Evolutionary conservation across 139 green algal genomes (phyloP), one percentile per base, ranked within the genome.

Genomic region (Asterochloris sp.): DNA sequence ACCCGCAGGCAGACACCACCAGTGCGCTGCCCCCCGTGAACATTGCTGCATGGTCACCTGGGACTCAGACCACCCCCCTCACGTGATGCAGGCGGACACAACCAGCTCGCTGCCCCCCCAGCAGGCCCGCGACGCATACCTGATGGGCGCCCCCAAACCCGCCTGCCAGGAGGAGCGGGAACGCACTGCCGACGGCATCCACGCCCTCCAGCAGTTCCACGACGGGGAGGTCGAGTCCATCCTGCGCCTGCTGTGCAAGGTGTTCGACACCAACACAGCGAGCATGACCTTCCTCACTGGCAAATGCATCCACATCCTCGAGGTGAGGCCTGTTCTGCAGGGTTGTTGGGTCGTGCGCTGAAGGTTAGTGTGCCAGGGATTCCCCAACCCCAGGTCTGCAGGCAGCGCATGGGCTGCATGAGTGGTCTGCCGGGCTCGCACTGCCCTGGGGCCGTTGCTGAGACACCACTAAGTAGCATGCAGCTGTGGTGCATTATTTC

Each of bases 181-280:
- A 14, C 64, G 38, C 62, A 87, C 84, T 17, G 79, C 84, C 24
- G 64, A 85, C 12, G 84, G 79, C 60, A 84, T 87, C 28, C 73
- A 87, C 28, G 78, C 82, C 24, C 26, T 80, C 11, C 83, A 78
- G 27, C 74, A 85, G 29, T 27, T 84, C 13, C 28, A 67, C 10
- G 84, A 87, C 62, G 79, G 73, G 14, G 84, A 85, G 21, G 71
- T 87, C 85, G 84, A 88, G 76, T 81, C 67, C 62, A 81, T 83
- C 10, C 26, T 88, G 76, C 69, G 84, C 9, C 81, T 88, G 63
- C 66, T 68, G 17, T 88, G 81, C 76, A 85, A 83, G 74, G 73
- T 88, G 28, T 88, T 88, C 73, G 76, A 78, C 54, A 78, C 78
- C 19, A 81, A 88, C 74, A 88, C 82, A 29, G 84, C 81, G 0